These are phyloP conservation scores for Leishmania lainsoni DNA, from an alignment of 208 protist genomes.

Conservation along the genomic window DNA sequence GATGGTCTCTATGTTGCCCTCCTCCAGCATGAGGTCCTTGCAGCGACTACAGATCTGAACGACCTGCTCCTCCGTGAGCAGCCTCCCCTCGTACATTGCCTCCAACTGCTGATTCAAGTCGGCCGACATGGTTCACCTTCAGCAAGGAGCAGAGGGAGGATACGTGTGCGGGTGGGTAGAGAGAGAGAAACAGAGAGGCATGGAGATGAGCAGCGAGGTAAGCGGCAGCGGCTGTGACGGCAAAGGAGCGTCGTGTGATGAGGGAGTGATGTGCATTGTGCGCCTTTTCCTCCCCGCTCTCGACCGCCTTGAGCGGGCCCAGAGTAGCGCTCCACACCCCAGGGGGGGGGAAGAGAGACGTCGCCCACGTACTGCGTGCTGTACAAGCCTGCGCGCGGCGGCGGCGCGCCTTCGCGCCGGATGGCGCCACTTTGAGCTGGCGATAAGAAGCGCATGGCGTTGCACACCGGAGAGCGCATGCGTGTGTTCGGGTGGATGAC, in stretches of 20 bases:
- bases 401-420: too few species aligned
- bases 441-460: not conserved
- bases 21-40: constrained; percentile 90
- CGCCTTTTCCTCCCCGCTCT: not conserved
- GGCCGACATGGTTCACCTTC: constrained; percentile 26
- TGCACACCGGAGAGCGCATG: not conserved
- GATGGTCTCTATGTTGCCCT: constrained; percentile 96
- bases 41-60: constrained; percentile 87
- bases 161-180: not conserved
- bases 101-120: constrained; percentile 75
- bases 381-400: too few species aligned
- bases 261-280: not conserved
- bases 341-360: not conserved
- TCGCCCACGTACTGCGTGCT: not conserved
- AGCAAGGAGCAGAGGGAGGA: not conserved
- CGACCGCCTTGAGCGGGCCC: not conserved
- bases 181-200: not conserved
- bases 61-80: constrained; percentile 91
- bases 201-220: not conserved
- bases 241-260: not conserved
- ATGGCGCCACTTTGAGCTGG: too few species aligned
- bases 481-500: not conserved
- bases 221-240: not conserved
- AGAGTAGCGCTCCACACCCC: not conserved
- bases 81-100: constrained; percentile 90